Evolutionary conservation across 257 asterid species (phyloP).

Genomic region (Capsicum chinense): DNA sequence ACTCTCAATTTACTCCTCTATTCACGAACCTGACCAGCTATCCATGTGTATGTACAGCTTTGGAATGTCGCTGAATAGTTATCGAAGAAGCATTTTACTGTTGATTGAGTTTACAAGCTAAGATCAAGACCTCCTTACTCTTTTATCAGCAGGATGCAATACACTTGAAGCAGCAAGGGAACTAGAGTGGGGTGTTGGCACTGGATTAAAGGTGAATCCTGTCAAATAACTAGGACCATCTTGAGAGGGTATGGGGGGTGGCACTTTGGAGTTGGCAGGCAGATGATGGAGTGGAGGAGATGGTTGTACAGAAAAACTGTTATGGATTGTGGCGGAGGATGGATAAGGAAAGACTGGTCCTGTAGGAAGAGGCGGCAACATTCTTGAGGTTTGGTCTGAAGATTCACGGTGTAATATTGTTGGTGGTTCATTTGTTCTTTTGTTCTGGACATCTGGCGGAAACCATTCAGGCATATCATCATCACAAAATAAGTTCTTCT

Average conservation of each 20-base stretch:
- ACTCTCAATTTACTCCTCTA: slow-evolving; percentile 1
- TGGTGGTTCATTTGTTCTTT: slow-evolving; percentile 23
- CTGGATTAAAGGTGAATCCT: slow-evolving; percentile 27
- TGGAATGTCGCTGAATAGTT: neutral
- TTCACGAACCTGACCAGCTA: slow-evolving; percentile 22
- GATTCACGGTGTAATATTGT: neutral
- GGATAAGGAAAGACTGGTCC: slow-evolving; percentile 24
- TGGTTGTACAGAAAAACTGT: slow-evolving; percentile 9
- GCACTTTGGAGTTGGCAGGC: slow-evolving; percentile 25
- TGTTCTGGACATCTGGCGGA: slow-evolving; percentile 30
- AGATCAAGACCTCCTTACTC: slow-evolving; percentile 31
- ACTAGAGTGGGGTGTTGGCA: slow-evolving; percentile 26
- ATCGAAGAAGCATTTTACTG: neutral
- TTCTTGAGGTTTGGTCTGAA: slow-evolving; percentile 17
- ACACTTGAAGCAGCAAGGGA: slow-evolving; percentile 11
- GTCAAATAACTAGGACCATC: slow-evolving; percentile 29
- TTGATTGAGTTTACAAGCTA: neutral
- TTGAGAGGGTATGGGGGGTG: slow-evolving; percentile 28
- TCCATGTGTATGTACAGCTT: slow-evolving; percentile 28
- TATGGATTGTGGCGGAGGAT: neutral
- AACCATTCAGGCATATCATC: slow-evolving; percentile 46
- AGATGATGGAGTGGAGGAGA: slow-evolving; percentile 23
- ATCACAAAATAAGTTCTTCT: slow-evolving; percentile 36
- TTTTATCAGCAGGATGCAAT: slow-evolving; percentile 23
- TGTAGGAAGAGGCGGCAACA: slow-evolving; percentile 18